Evolutionary conservation across 75 land plant species (phyloP).

Genomic region (Cupressus sempervirens): DNA sequence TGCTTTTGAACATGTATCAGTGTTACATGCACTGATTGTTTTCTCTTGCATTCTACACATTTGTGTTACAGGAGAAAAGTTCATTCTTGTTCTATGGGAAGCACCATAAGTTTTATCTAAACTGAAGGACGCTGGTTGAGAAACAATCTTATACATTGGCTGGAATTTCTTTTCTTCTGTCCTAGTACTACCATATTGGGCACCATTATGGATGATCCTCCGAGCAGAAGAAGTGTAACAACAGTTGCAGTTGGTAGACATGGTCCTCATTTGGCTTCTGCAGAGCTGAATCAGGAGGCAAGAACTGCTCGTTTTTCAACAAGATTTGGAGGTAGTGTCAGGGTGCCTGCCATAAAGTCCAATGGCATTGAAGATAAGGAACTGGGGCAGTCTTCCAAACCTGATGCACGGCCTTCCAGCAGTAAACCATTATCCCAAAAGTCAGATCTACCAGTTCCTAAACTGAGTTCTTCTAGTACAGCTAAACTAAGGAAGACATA

Average conservation of each 20-base stretch:
- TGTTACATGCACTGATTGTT: not conserved
- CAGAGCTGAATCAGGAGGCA: constrained; percentile 11
- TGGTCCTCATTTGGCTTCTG: constrained; percentile 11
- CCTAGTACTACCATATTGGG: not conserved
- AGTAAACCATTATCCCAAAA: constrained; percentile 12
- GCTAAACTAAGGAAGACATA: not conserved
- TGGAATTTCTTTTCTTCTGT: not conserved
- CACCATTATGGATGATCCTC: constrained; percentile 16
- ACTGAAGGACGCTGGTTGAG: not conserved
- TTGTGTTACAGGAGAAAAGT: not conserved
- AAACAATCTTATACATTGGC: not conserved
- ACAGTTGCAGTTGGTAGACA: constrained; percentile 7
- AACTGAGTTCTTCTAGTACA: not conserved
- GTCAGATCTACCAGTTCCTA: constrained; percentile 11
- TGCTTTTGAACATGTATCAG: not conserved
- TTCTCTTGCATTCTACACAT: not conserved
- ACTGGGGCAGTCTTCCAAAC: not conserved
- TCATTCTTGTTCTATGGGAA: not conserved
- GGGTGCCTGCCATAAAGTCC: not conserved
- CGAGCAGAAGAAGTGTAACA: not conserved
- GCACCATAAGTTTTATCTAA: not conserved
- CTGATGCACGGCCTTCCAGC: constrained; percentile 12
- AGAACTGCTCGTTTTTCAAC: constrained; percentile 8
- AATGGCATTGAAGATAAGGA: not conserved
- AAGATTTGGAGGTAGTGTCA: constrained; percentile 17